A percentile compares a stretch with the other conserved stretches of the same genome.
phyloP scores from a whole-genome alignment of 768 basidiomycete genomes.

The Clitopilus passeckerianus region DNA sequence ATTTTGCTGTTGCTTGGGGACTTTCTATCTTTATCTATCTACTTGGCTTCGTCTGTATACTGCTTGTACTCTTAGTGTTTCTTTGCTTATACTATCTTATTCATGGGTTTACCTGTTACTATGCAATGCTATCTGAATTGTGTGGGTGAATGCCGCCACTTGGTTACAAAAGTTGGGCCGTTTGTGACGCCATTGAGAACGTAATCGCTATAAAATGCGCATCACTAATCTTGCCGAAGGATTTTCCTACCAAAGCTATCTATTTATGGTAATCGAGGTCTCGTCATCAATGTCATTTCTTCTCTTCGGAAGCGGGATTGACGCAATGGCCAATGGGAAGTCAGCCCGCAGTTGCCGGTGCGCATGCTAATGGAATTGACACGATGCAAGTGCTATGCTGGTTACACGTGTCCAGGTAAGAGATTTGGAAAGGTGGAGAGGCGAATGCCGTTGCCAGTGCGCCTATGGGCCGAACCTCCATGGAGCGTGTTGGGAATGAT shows the following conservation, averaged over 20 bases:
- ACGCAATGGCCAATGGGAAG: not conserved
- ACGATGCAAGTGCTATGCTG: not conserved
- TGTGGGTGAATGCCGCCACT: not conserved
- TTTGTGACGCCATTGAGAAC: not conserved
- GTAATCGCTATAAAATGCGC: not conserved
- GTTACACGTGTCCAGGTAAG: not conserved
- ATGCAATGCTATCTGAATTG: not conserved
- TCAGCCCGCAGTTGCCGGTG: not conserved
- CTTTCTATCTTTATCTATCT: constrained; percentile 13
- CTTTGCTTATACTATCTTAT: not conserved
- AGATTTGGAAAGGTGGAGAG: not conserved
- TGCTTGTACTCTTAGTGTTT: constrained; percentile 18
- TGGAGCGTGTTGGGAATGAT: not conserved
- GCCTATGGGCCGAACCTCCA: not conserved
- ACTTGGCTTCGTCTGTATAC: constrained; percentile 12
- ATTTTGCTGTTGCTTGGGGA: constrained; percentile 8
- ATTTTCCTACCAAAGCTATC: not conserved
- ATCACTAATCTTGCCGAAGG: not conserved
- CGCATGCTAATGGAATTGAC: not conserved
- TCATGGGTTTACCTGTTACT: not conserved
- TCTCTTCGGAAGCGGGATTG: not conserved
- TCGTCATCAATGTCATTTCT: not conserved
- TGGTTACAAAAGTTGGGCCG: not conserved
- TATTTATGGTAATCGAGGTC: not conserved
- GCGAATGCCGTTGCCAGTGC: not conserved